A percentile compares a stretch with the other conserved stretches of the same genome.
phyloP scores from a whole-genome alignment of 2,329 filamentous ascomycete genomes.

The Chrysoporthe puriensis region DNA sequence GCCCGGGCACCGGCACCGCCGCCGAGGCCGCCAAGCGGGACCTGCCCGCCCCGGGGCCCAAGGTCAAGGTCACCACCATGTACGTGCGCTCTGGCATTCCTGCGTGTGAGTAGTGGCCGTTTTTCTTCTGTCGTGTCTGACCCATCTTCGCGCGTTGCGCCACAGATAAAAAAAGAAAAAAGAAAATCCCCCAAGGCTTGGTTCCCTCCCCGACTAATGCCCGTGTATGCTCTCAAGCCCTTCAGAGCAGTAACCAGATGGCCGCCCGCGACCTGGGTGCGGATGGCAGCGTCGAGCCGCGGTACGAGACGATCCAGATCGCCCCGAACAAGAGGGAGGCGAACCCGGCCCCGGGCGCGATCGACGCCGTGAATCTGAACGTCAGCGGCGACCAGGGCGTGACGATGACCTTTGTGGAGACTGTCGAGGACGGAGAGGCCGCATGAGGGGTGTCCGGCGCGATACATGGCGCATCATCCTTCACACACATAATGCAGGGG shows the following conservation, averaged over 20 bases:
- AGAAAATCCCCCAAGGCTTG: too few species aligned
- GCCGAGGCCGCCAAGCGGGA: slow-evolving; percentile 25
- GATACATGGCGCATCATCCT: background rate
- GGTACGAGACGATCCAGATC: slow-evolving; percentile 26
- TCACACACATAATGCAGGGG: background rate
- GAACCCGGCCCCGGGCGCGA: slow-evolving; percentile 33
- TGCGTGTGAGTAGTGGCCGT: slow-evolving; percentile 41
- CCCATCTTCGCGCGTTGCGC: background rate
- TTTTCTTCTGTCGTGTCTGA: slow-evolving; percentile 11
- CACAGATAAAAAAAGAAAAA: slow-evolving; percentile 6
- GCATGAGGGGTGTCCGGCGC: background rate
- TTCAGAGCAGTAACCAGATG: slow-evolving; percentile 34
- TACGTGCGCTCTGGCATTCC: slow-evolving; percentile 50
- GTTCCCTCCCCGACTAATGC: slow-evolving; percentile 6
- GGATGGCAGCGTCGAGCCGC: slow-evolving; percentile 23
- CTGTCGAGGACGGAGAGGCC: slow-evolving; percentile 39
- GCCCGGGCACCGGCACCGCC: slow-evolving; percentile 23
- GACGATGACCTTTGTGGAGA: slow-evolving; percentile 52
- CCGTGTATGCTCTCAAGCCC: slow-evolving; percentile 30
- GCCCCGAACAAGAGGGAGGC: slow-evolving; percentile 26
- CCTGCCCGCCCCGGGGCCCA: slow-evolving; percentile 38
- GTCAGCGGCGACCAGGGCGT: slow-evolving; percentile 48
- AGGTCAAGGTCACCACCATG: slow-evolving; percentile 51
- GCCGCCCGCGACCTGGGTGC: slow-evolving; percentile 23
- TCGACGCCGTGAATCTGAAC: slow-evolving; percentile 50